Evolutionary conservation across 2,329 filamentous ascomycete genomes (phyloP), one percentile per base, ranked within the genome.

Genomic region (Colletotrichum sp.): DNA sequence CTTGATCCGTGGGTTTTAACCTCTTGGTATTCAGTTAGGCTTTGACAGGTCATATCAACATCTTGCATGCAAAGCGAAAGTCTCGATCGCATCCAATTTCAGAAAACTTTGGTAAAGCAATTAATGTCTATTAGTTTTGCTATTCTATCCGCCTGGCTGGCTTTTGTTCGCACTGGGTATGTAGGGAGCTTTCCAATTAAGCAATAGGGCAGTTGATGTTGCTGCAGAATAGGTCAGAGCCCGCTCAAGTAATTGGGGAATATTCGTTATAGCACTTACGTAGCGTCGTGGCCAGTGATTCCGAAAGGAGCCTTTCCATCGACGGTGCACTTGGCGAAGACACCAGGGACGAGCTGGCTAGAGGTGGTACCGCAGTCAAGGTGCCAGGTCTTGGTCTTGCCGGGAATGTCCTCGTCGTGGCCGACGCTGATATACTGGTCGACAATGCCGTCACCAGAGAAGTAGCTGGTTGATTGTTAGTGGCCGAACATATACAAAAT

Each of bases 131-230:
- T 52, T 52, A 52, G 43, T 21, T 52, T 52, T 52, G n/a, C n/a
- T 52, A 21, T 13, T 52, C 43, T 52, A 52, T 52, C 43, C 43
- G 43, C 10, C n/a, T 52, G n/a, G 43, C n/a, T 52, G n/a, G 43
- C n/a, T 7, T 21, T 52, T 13, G 6, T 52, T 52, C 43, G 10
- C 43, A 21, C 43, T 52, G 43, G 43, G n/a, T 52, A 13, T 21
- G 43, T 52, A 4, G 6, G 43, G 43, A 13, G n/a, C n/a, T 52
- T 21, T 21, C n/a, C 32, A 34, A n/a, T 66, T 24, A 67, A 5
- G 57, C 34, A 28, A 75, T 28, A 2, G 64, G 73, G 69, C 73
- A 75, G 69, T 75, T 68, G 43, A 75, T 75, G 39, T 66, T 66
- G 30, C 73, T 75, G 24, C 21, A 13, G 2, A 24, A n/a, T 13